Percentiles rank a stretch among this genome's conserved stretches.
These are phyloP conservation scores for Solanum appendiculatum DNA, from an alignment of 257 asterid species.

Conservation along the genomic window DNA sequence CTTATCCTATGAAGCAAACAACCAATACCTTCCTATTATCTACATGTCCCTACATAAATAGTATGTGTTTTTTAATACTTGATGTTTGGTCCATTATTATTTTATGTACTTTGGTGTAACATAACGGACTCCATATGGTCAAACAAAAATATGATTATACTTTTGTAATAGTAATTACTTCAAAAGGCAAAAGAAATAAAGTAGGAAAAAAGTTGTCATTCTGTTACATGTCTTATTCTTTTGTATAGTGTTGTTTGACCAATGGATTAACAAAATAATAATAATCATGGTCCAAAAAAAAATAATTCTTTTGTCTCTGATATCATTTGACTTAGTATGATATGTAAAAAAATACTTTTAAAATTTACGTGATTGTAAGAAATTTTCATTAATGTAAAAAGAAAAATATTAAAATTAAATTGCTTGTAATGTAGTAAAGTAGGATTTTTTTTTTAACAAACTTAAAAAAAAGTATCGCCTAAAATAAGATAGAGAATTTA, in stretches of 20 bases:
- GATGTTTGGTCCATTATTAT: neutral
- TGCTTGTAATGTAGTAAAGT: too few species aligned
- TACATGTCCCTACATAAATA: neutral
- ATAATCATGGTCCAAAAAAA: neutral
- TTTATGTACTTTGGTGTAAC: neutral
- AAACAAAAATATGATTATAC: neutral
- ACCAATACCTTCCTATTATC: neutral
- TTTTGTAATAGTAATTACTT: neutral
- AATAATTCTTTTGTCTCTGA: too few species aligned
- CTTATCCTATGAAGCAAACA: neutral
- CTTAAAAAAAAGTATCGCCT: too few species aligned
- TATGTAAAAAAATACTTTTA: too few species aligned
- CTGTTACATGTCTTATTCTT: neutral
- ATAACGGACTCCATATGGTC: neutral
- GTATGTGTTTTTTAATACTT: neutral
- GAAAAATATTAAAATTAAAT: too few species aligned
- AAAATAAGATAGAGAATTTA: neutral
- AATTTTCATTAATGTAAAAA: too few species aligned
- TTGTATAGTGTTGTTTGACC: neutral
- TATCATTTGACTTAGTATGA: too few species aligned
- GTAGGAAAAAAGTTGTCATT: neutral
- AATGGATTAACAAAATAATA: neutral
- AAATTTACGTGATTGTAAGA: too few species aligned
- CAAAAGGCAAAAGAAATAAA: neutral
- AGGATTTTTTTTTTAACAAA: fast-evolving